Conservation (phyloP, 78 protist species). For the Cavenderia fasciculata region DNA sequence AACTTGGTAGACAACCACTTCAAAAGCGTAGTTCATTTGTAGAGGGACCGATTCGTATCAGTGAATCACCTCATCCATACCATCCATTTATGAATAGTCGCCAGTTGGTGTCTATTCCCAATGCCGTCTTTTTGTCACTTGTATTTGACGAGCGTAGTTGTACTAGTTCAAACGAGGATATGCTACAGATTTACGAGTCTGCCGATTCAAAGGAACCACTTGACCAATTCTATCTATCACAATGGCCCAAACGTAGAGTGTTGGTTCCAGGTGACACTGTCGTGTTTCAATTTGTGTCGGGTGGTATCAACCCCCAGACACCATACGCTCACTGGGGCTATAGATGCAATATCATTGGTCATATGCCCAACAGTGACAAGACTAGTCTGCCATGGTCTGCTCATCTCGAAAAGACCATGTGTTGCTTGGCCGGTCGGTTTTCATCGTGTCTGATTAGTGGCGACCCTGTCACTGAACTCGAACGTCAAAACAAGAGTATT, state of each 20-base stretch:
- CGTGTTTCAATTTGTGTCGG: slow-evolving; percentile 52
- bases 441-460: slow-evolving; percentile 59
- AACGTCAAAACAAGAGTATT: slow-evolving; percentile 7
- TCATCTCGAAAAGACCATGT: slow-evolving; percentile 79
- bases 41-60: slow-evolving; percentile 63
- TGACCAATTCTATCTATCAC: slow-evolving; percentile 32
- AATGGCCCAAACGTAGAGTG: slow-evolving; percentile 83
- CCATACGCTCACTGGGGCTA: slow-evolving; percentile 74
- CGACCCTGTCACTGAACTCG: slow-evolving; percentile 33
- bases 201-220: slow-evolving; percentile 50
- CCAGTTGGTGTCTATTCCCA: slow-evolving; percentile 53
- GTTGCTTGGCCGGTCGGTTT: slow-evolving; percentile 73
- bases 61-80: slow-evolving; percentile 76
- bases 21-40: slow-evolving; percentile 67
- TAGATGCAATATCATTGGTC: slow-evolving; percentile 69
- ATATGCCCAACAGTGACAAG: slow-evolving; percentile 79
- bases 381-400: slow-evolving; percentile 77
- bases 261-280: slow-evolving; percentile 83
- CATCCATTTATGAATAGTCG: slow-evolving; percentile 62
- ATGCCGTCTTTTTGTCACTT: slow-evolving; percentile 72
- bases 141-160: slow-evolving; percentile 60
- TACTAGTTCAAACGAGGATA: slow-evolving; percentile 33
- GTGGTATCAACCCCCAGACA: not conserved
- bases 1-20: slow-evolving; percentile 59
- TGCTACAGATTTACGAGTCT: slow-evolving; percentile 50